Base-by-base conservation (phyloP, 495 filamentous ascomycete species). In the Penicillium maclennaniae region DNA sequence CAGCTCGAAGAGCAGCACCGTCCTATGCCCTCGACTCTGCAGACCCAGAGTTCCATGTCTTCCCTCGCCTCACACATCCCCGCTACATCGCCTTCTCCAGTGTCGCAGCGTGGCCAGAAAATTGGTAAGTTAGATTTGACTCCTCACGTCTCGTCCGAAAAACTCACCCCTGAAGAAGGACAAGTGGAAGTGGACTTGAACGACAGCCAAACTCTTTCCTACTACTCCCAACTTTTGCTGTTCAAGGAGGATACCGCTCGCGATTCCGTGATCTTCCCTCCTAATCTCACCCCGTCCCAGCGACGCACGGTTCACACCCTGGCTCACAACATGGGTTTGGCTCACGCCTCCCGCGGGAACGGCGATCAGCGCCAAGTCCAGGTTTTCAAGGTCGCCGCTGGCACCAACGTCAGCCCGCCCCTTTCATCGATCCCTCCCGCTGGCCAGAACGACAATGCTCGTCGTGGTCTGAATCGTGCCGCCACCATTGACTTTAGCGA, bases 401-500 rank as follows among this genome's bases (percentile, higher is more conserved):
- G 79, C 58, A 70, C 79, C 65, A 79, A 83, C 68, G 71, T 88
- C 70, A 85, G 86, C 74, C 83, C 88, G 43, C 83, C 83, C 16
- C 38, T 75, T 58, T 69, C 75, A 19, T 69, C 75, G 34, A 79
- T 88, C 62, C 78, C 83, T 15, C 72, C 83, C 47, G 67, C 76
- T 10, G 82, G 84, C 34, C 87, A 87, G 44, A 77, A 81, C 49
- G 90, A 97, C 53, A 80, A 83, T 28, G 83, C 84, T 51, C 82
- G 91, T 49, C 88, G 92, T 28, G 87, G 83, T 14, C 76, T 98
- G 31, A 93, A 91, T 74, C 88, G 93, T 26, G 91, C 93, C 17
- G 95, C 93, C 28, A 98, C 93, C n/a, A 96, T 95, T 60, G 92
- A 97, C 71, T 98, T 98, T 72, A 91, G 88, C 59, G 93, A 97